Base-by-base conservation (phyloP, 768 basidiomycete species). In the Rubroboletus satanas region DNA sequence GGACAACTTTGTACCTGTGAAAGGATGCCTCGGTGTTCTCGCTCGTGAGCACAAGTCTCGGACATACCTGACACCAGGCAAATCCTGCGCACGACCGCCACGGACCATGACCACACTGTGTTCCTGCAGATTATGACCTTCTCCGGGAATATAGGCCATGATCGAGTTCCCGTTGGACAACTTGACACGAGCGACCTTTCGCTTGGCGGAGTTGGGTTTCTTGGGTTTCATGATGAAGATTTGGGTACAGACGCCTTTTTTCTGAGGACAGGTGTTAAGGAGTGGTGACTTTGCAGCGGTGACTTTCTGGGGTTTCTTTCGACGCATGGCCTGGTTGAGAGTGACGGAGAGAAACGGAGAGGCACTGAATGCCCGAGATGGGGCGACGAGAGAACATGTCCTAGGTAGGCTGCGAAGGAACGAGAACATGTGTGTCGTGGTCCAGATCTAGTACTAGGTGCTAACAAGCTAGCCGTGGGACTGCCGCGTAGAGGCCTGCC, bases 131-230 rank as follows among this genome's bases (percentile, higher is more conserved):
- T 97, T 98, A 70, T 98, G 96, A 0, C 97, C 97, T 68, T 98
- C 97, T 63, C 97, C 97, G 43, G 88, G 90, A 54, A 98, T 93
- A 71, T 98, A 98, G 15, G 93, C 94, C 77, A 89, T 89, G 58
- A 94, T 79, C 41, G 85, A 86, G 70, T 89, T 87, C 47, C 97
- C 97, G 12, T 87, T 93, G 21, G 87, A 82, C 52, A 99, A 78
- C 75, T 96, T 96, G 62, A 99, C 87, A 64, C 91, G 82, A 42
- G 94, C 94, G 53, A 98, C 92, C 76, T 98, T 98, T 57, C 97
- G 91, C 67, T 97, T 93, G 36, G 95, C 95, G 11, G 96, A 98
- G 73, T 99, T 99, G 59, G 97, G 97, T 68, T 99, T 99, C 78
- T 93, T 97, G 23, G 97, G 97, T 63, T 85, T 90, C 60, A 81